These are phyloP conservation scores for Panaeolus papilionaceus DNA, from an alignment of 768 basidiomycete species.

Conservation along the genomic window DNA sequence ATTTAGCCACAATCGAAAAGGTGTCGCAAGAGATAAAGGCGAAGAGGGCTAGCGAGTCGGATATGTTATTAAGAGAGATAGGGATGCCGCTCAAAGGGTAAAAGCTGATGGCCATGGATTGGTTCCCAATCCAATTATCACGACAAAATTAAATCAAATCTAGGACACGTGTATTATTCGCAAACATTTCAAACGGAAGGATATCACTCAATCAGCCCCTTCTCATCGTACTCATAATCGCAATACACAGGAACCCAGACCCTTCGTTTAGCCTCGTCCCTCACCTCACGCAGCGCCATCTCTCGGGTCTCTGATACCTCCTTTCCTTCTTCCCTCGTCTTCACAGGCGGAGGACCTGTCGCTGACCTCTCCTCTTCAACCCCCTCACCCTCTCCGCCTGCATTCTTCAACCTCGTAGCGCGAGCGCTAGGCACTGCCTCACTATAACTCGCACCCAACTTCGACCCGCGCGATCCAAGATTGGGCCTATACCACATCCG, in stretches of 20 bases:
- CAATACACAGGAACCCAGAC: conserved; percentile 73
- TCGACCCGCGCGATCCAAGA: neutral
- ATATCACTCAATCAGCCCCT: conserved; percentile 39
- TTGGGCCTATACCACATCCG: conserved; percentile 52
- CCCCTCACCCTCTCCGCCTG: neutral
- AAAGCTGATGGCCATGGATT: too few relatives aligned
- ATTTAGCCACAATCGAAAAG: too few relatives aligned
- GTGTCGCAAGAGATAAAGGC: too few relatives aligned
- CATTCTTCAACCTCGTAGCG: conserved; percentile 11
- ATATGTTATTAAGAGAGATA: too few relatives aligned
- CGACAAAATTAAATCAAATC: too few relatives aligned
- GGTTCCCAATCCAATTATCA: too few relatives aligned
- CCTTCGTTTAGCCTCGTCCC: conserved; percentile 52
- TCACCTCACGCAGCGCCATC: conserved; percentile 52
- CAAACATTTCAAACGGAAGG: neutral
- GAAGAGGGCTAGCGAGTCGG: too few relatives aligned
- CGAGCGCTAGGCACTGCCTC: conserved; percentile 12
- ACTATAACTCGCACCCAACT: conserved; percentile 8
- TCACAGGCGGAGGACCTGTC: neutral
- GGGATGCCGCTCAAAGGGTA: too few relatives aligned
- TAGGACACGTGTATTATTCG: too few relatives aligned
- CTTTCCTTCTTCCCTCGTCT: neutral
- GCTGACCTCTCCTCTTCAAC: neutral
- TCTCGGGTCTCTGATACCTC: neutral
- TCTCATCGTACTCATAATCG: conserved; percentile 66